Evolutionary conservation across 108 stramenopile species (phyloP).

Genomic region (Cyclotella distinguenda): DNA sequence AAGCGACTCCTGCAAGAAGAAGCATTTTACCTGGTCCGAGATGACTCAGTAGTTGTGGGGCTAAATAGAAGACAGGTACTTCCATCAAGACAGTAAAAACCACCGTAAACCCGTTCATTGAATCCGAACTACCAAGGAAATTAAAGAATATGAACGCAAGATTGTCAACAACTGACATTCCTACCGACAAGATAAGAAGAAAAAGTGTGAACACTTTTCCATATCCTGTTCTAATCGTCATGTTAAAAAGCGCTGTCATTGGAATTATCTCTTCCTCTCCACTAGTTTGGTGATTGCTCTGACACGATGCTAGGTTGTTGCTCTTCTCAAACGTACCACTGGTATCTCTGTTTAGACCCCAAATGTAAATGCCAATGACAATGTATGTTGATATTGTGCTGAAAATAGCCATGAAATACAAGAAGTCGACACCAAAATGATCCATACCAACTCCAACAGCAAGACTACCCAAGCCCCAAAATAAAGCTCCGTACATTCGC

Average conservation of each 20-base stretch:
- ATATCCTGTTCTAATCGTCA: slow-evolving; percentile 33
- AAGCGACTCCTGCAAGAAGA: slow-evolving; percentile 47
- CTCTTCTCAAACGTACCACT: slow-evolving; percentile 20
- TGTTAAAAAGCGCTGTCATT: slow-evolving; percentile 11
- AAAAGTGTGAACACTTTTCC: slow-evolving; percentile 32
- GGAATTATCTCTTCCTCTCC: slow-evolving; percentile 2
- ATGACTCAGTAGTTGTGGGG: slow-evolving; percentile 45
- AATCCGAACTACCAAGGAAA: slow-evolving; percentile 46
- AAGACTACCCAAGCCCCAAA: slow-evolving; percentile 58
- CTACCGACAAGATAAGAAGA: slow-evolving; percentile 45
- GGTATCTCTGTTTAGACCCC: slow-evolving; percentile 36
- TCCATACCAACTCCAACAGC: slow-evolving; percentile 50
- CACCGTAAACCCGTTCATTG: slow-evolving; percentile 56
- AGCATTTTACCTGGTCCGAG: slow-evolving; percentile 48
- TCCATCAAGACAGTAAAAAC: slow-evolving; percentile 71
- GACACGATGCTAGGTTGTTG: background rate
- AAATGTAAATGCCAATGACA: slow-evolving; percentile 19
- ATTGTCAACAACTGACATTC: slow-evolving; percentile 57
- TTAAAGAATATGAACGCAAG: slow-evolving; percentile 72
- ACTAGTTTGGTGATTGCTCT: background rate
- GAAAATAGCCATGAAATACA: slow-evolving; percentile 39
- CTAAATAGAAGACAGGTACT: slow-evolving; percentile 64
- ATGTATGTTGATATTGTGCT: slow-evolving; percentile 29
- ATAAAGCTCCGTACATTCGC: slow-evolving; percentile 52
- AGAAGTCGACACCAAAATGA: slow-evolving; percentile 42